A percentile compares a stretch with the other conserved stretches of the same genome.
Conservation (phyloP, 495 filamentous ascomycete genomes). For the Aspergillus homomorphus region DNA sequence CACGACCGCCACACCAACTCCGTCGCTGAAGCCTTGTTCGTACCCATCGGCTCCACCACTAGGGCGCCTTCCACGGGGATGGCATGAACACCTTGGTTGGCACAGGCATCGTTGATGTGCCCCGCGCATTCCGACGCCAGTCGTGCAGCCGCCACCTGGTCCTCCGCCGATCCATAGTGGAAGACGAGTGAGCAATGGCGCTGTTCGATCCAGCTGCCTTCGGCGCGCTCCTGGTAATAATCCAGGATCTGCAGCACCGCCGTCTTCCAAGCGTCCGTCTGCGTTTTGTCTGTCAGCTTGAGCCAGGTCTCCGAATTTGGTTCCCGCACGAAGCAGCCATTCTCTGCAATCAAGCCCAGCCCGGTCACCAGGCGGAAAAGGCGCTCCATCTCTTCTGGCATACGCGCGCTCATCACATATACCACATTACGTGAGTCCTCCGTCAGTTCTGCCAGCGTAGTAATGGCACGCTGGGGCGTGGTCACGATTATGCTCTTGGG, state of each 20-base stretch:
- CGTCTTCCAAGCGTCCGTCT: constrained; percentile 71
- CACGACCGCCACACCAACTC: constrained; percentile 61
- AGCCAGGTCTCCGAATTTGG: constrained; percentile 66
- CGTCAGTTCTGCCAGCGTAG: constrained; percentile 73
- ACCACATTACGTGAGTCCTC: constrained; percentile 77
- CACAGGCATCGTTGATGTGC: constrained; percentile 89
- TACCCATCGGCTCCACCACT: constrained; percentile 74
- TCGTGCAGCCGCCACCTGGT: constrained; percentile 64
- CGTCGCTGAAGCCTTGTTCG: constrained; percentile 81
- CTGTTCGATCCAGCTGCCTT: constrained; percentile 81
- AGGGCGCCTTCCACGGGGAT: constrained; percentile 75
- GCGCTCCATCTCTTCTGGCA: constrained; percentile 80
- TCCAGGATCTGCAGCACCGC: constrained; percentile 71
- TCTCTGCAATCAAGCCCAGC: constrained; percentile 86
- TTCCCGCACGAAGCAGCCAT: constrained; percentile 82
- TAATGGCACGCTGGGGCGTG: constrained; percentile 77
- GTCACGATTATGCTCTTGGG: constrained; percentile 76
- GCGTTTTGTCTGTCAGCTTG: constrained; percentile 63
- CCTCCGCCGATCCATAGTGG: constrained; percentile 79
- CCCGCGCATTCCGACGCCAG: constrained; percentile 84
- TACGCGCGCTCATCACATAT: constrained; percentile 86
- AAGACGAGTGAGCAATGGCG: constrained; percentile 83
- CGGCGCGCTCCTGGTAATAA: constrained; percentile 85
- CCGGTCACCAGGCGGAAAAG: constrained; percentile 75
- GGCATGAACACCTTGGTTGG: constrained; percentile 76